A percentile compares a stretch with the other conserved stretches of the same genome.
These are phyloP conservation scores for Colletotrichum cordylinicola DNA, from an alignment of 2,329 filamentous ascomycete genomes.

Conservation along the genomic window DNA sequence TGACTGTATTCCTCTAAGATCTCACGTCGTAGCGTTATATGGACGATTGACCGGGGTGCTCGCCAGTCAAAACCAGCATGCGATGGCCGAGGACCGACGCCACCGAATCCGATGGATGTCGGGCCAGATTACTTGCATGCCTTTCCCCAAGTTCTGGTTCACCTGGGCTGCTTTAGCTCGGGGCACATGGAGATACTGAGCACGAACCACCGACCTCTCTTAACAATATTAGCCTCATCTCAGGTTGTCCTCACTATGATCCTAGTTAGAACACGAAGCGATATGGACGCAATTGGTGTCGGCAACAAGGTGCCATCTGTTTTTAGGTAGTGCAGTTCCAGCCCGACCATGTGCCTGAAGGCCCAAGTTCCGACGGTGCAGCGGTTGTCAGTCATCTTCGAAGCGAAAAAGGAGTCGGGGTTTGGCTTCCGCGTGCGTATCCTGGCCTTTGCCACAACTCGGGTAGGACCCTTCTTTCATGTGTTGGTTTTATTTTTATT, in stretches of 20 bases:
- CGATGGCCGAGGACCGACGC: not conserved
- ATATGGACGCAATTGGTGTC: not conserved
- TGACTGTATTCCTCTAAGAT: not conserved
- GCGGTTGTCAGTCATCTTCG: not conserved
- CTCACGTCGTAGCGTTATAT: not conserved
- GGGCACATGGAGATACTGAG: not conserved
- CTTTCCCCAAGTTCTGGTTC: not conserved
- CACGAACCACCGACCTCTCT: not conserved
- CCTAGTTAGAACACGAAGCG: not conserved
- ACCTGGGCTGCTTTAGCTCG: not conserved
- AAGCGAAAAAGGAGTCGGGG: not conserved
- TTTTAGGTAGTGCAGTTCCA: not conserved
- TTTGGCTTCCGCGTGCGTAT: not conserved
- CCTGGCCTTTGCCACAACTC: not conserved
- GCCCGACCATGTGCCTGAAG: not conserved
- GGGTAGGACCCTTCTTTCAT: not conserved
- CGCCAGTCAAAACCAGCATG: not conserved
- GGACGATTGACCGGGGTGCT: not conserved
- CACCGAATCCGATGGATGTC: not conserved
- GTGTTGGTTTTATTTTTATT: not conserved
- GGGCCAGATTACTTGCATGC: not conserved
- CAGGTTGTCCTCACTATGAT: not conserved
- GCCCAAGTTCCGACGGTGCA: not conserved
- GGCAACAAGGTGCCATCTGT: not conserved
- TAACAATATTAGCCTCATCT: not conserved